Percentiles rank a stretch among this genome's conserved stretches.
phyloP scores from a whole-genome alignment of 495 filamentous ascomycete species.

The Trichoderma virens region DNA sequence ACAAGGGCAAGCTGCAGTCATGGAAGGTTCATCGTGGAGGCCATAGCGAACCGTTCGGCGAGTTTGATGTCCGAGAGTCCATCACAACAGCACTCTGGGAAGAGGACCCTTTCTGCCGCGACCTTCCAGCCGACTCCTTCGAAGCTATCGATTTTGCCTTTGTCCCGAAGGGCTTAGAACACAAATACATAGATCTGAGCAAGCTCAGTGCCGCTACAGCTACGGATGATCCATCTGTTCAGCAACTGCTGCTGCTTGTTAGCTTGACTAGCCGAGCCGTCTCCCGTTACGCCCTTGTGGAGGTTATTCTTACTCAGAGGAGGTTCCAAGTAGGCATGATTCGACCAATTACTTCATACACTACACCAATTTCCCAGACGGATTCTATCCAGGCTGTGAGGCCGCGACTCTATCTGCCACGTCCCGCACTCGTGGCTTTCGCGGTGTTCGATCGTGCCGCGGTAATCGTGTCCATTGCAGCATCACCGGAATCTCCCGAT shows the following conservation, averaged over 20 bases:
- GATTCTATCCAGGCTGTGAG: slow-evolving; percentile 33
- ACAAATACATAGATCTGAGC: slow-evolving; percentile 33
- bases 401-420: slow-evolving; percentile 69
- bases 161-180: slow-evolving; percentile 34
- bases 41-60: slow-evolving; percentile 46
- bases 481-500: slow-evolving; percentile 53
- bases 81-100: slow-evolving; percentile 27
- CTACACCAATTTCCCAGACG: slow-evolving; percentile 30
- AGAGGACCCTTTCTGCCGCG: slow-evolving; percentile 19
- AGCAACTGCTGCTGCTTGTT: slow-evolving; percentile 36
- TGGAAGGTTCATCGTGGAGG: slow-evolving; percentile 88
- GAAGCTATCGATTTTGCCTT: slow-evolving; percentile 43
- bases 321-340: slow-evolving; percentile 41
- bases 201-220: slow-evolving; percentile 31
- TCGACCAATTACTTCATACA: slow-evolving; percentile 57
- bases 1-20: slow-evolving; percentile 63
- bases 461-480: slow-evolving; percentile 62
- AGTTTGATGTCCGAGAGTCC: slow-evolving; percentile 31
- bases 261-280: slow-evolving; percentile 26
- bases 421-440: slow-evolving; percentile 71
- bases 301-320: slow-evolving; percentile 33
- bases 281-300: slow-evolving; percentile 35
- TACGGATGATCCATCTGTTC: slow-evolving; percentile 32
- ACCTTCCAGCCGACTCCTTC: slow-evolving; percentile 30
- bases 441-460: slow-evolving; percentile 69